These are phyloP conservation scores for Microcyclospora pomicola DNA, from an alignment of 2,329 filamentous ascomycete species.

Conservation along the genomic window DNA sequence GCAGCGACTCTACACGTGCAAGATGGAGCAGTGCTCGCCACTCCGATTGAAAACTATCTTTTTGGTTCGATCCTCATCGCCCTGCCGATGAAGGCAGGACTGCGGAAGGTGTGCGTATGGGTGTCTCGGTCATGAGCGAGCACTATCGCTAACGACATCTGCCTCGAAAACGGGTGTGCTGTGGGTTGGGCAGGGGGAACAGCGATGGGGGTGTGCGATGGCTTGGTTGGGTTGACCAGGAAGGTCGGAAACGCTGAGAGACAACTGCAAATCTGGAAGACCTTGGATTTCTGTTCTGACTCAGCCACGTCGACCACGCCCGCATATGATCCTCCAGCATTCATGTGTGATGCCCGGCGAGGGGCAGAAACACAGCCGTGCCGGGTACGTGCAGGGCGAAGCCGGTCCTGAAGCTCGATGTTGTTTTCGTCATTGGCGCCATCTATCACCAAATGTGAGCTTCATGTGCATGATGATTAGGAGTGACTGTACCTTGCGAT, in stretches of 20 bases:
- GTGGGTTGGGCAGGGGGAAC: not conserved
- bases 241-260: constrained; percentile 5
- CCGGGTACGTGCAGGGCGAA: constrained; percentile 12
- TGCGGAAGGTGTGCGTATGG: constrained; percentile 8
- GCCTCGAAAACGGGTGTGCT: constrained; percentile 3
- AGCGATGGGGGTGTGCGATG: constrained; percentile 5
- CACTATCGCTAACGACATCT: constrained; percentile 12
- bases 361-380: constrained; percentile 1
- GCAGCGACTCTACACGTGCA: constrained; percentile 1
- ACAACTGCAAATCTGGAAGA: not conserved
- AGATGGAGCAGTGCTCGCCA: constrained; percentile 20
- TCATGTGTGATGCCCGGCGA: not conserved
- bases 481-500: not conserved
- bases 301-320: constrained; percentile 13
- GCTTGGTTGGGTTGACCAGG: constrained; percentile 2
- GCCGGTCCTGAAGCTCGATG: constrained; percentile 12
- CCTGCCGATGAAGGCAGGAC: constrained; percentile 2
- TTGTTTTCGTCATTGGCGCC: constrained; percentile 9
- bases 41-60: constrained; percentile 28
- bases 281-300: constrained; percentile 20
- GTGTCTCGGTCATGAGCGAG: constrained; percentile 15
- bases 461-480: not conserved
- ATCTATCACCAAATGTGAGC: not conserved
- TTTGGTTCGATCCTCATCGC: constrained; percentile 16
- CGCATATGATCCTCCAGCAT: constrained; percentile 3